Evolutionary conservation across 768 basidiomycete species (phyloP).

Genomic region (Pleurotus djamor): DNA sequence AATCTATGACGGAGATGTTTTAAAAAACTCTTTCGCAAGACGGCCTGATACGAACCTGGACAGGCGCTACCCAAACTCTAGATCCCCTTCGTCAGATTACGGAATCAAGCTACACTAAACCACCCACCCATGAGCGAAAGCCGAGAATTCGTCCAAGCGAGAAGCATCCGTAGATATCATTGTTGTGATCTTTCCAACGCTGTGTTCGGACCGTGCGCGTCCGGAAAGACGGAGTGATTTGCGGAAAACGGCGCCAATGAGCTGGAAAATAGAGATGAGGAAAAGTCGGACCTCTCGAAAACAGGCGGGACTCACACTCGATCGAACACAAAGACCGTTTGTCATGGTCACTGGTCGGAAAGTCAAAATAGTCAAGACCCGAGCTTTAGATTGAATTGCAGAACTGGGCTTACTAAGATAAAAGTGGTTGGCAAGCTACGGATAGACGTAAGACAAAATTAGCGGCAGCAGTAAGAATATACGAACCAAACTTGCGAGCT

Average conservation of each 20-base stretch:
- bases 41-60: slow-evolving; percentile 35
- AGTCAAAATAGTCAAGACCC: neutral
- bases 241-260: slow-evolving; percentile 51
- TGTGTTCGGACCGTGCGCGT: slow-evolving; percentile 53
- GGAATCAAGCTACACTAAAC: neutral
- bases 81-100: neutral
- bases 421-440: slow-evolving; percentile 25
- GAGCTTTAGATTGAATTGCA: neutral
- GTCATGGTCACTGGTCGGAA: slow-evolving; percentile 24
- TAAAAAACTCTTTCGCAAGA: neutral
- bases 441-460: neutral
- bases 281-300: neutral
- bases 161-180: slow-evolving; percentile 66
- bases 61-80: slow-evolving; percentile 60
- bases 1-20: slow-evolving; percentile 22
- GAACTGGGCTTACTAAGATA: slow-evolving; percentile 15
- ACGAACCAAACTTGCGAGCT: slow-evolving; percentile 37
- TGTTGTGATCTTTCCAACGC: slow-evolving; percentile 66
- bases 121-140: slow-evolving; percentile 39
- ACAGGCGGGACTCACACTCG: slow-evolving; percentile 20
- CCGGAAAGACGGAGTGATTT: slow-evolving; percentile 70
- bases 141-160: slow-evolving; percentile 49
- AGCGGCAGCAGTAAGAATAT: slow-evolving; percentile 10
- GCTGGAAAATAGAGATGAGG: slow-evolving; percentile 14
- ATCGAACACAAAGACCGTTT: slow-evolving; percentile 29